These are phyloP conservation scores for Penicillium longicatenatum DNA, from an alignment of 495 filamentous ascomycete genomes.

Conservation along the genomic window DNA sequence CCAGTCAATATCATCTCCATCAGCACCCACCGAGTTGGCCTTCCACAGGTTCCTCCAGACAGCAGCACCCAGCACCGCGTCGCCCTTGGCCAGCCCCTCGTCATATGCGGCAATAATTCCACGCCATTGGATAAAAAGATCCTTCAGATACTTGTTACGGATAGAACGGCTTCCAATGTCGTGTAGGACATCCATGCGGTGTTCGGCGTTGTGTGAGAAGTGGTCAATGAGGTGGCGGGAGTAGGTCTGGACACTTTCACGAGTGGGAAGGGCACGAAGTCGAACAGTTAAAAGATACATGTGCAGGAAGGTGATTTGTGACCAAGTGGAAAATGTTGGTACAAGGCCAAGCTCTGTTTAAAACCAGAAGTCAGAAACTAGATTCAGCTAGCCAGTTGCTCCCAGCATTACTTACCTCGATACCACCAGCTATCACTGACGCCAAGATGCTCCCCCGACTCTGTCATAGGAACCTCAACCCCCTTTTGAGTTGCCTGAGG, in stretches of 20 bases:
- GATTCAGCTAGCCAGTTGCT: neutral
- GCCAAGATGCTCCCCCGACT: slow-evolving; percentile 76
- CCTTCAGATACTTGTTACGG: slow-evolving; percentile 86
- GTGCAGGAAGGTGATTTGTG: slow-evolving; percentile 92
- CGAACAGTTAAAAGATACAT: slow-evolving; percentile 93
- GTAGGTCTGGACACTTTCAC: slow-evolving; percentile 59
- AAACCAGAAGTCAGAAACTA: neutral
- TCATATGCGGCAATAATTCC: slow-evolving; percentile 83
- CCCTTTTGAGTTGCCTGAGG: slow-evolving; percentile 56
- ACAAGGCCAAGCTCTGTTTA: slow-evolving; percentile 59
- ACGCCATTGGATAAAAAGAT: slow-evolving; percentile 89
- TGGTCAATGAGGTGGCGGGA: slow-evolving; percentile 83
- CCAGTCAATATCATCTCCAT: slow-evolving; percentile 64
- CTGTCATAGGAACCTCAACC: slow-evolving; percentile 60
- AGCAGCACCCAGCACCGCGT: slow-evolving; percentile 82
- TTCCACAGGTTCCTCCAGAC: slow-evolving; percentile 95
- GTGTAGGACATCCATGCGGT: slow-evolving; percentile 77
- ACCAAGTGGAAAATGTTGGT: slow-evolving; percentile 92
- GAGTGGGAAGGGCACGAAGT: slow-evolving; percentile 68
- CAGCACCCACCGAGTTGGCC: slow-evolving; percentile 47
- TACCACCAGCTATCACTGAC: slow-evolving; percentile 81
- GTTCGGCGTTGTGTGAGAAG: slow-evolving; percentile 90
- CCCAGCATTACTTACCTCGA: slow-evolving; percentile 52
- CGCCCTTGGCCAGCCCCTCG: slow-evolving; percentile 79
- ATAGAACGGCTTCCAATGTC: slow-evolving; percentile 62